Conservation (phyloP, 768 basidiomycete species). For the Candolleomyces efflorescens region DNA sequence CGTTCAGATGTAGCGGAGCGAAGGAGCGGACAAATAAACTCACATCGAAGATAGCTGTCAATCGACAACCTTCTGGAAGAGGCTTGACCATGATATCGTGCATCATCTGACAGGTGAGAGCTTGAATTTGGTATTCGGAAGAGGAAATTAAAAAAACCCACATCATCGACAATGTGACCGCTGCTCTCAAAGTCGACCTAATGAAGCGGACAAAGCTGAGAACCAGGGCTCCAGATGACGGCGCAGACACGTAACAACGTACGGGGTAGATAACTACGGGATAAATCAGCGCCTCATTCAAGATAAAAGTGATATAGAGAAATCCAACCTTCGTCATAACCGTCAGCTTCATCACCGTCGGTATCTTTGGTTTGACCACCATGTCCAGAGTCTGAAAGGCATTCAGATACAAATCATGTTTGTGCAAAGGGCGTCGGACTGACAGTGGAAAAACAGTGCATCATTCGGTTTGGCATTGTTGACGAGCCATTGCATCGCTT, state of each 20-base stretch:
- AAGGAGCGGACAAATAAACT: slow-evolving; percentile 19
- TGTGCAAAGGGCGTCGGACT: slow-evolving; percentile 17
- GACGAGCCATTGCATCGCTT: slow-evolving; percentile 93
- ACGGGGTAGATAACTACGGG: slow-evolving; percentile 80
- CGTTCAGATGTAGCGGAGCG: neutral
- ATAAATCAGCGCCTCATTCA: neutral
- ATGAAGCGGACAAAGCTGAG: neutral
- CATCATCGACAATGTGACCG: slow-evolving; percentile 89
- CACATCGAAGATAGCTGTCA: slow-evolving; percentile 82
- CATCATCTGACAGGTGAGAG: slow-evolving; percentile 44
- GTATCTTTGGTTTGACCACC: slow-evolving; percentile 86
- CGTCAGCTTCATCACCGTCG: slow-evolving; percentile 83
- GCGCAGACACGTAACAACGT: slow-evolving; percentile 32
- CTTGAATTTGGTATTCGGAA: neutral
- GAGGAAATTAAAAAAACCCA: slow-evolving; percentile 29
- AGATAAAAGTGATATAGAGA: neutral
- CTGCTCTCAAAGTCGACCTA: slow-evolving; percentile 49
- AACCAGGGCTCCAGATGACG: neutral
- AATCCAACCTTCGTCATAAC: slow-evolving; percentile 68
- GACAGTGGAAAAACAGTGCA: slow-evolving; percentile 88
- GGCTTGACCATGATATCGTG: slow-evolving; percentile 77
- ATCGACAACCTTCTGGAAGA: slow-evolving; percentile 81
- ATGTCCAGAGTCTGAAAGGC: slow-evolving; percentile 76
- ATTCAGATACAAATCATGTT: neutral
- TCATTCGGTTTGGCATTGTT: slow-evolving; percentile 74